Conservation (phyloP, 108 stramenopile species). For the Bacterosira constricta region DNA sequence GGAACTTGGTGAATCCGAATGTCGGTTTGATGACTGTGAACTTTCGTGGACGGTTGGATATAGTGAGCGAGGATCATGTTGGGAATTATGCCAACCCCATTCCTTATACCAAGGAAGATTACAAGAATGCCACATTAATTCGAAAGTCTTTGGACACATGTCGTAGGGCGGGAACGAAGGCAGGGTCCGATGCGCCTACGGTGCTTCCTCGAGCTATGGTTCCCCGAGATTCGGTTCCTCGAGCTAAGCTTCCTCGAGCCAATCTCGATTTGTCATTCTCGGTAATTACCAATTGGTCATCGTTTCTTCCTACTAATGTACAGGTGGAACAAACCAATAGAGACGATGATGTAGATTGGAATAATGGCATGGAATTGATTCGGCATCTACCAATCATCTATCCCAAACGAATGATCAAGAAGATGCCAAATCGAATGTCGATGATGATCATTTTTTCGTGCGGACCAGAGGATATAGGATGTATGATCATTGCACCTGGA, state of each 20-base stretch:
- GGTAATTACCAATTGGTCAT: conserved; percentile 47
- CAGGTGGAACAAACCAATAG: too few relatives aligned
- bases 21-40: conserved; percentile 50
- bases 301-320: too few relatives aligned
- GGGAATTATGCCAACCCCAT: conserved; percentile 49
- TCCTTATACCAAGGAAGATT: conserved; percentile 39
- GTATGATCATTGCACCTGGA: conserved; percentile 33
- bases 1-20: conserved; percentile 26
- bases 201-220: conserved; percentile 28
- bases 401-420: conserved; percentile 27
- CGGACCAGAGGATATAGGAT: conserved; percentile 42
- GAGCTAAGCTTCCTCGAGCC: too few relatives aligned
- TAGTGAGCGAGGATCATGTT: conserved; percentile 27
- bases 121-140: conserved; percentile 32
- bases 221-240: too few relatives aligned
- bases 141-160: conserved; percentile 29
- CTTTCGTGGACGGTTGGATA: conserved; percentile 29
- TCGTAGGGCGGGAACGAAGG: conserved; percentile 29
- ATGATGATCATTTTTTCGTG: conserved; percentile 41
- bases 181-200: conserved; percentile 11
- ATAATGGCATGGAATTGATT: conserved; percentile 6
- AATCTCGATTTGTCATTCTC: conserved; percentile 26
- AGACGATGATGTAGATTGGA: conserved; percentile 13
- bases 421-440: conserved; percentile 43
- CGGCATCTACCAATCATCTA: conserved; percentile 45